Base-by-base conservation (phyloP, 1,284 basidiomycete genomes). In the Puccinia triticina region DNA sequence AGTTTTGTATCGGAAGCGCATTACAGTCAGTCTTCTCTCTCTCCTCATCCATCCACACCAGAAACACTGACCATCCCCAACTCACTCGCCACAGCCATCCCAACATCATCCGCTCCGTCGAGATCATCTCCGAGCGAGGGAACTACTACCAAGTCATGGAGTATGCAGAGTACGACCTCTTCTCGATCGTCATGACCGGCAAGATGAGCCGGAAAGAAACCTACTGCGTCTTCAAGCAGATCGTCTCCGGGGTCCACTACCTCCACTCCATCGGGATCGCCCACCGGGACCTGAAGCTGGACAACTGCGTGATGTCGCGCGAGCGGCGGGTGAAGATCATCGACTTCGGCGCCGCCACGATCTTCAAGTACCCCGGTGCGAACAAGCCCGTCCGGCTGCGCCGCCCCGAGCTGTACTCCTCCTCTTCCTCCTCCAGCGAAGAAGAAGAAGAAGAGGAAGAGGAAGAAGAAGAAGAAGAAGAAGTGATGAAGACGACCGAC, bases 81-180 rank as follows among this genome's bases (percentile, higher is more conserved):
- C 40, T 43, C 12, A 34, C 18, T 16, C 11, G 89, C 97, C 86
- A 29, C n/a, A 94, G 95, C 88, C 96, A 99, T 87, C 90, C 92
- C 84, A 99, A 99, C 87, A 96, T 99, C 87, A 99, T 99, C 87
- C 92, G 98, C 88, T 99, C 97, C 43, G 92, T 99, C 84, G 97
- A 99, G 88, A 99, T 99, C 87, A 95, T 99, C 84, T 94, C 92
- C 83, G 96, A 99, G 89, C 94, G 96, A 86, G 96, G 96, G 8
- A 95, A 96, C 87, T 99, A 95, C 88, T 99, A 96, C 88, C 95
- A 98, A 92, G 93, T 96, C 88, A 99, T 99, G 97, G 96, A 99
- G 88, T 99, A 98, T 86, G 97, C 97, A 0, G 96, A 97, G 21
- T 97, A 93, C 87, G 97, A 99, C 88, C 91, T 99, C 77, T 99